Conservation (phyloP, 306 rosid species). For the peach (Prunus persica) region DNA sequence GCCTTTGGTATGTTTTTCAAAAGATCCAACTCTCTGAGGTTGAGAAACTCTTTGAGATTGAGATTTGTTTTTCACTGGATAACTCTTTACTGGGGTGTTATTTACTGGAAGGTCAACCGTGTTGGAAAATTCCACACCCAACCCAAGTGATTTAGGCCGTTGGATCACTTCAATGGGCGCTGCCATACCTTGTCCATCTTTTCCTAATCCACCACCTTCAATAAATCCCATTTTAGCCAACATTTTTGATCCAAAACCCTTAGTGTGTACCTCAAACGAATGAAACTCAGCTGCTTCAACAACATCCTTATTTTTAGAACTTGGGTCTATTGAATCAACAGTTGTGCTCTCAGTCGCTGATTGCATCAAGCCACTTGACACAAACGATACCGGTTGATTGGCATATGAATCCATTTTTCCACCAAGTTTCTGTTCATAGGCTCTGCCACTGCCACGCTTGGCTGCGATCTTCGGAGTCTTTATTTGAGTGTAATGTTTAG, state of each 20-base stretch:
- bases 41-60: slow-evolving; percentile 8
- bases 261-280: slow-evolving; percentile 84
- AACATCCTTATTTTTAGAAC: slow-evolving; percentile 23
- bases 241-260: slow-evolving; percentile 95
- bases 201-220: slow-evolving; percentile 86
- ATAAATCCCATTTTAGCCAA: slow-evolving; percentile 93
- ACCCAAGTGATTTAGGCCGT: slow-evolving; percentile 92
- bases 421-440: slow-evolving; percentile 46
- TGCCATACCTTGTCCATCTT: slow-evolving; percentile 77
- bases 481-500: slow-evolving; percentile 24
- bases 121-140: slow-evolving; percentile 70
- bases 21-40: slow-evolving; percentile 44
- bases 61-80: slow-evolving; percentile 27
- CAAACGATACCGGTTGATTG: slow-evolving; percentile 70
- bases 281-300: slow-evolving; percentile 40
- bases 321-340: slow-evolving; percentile 29
- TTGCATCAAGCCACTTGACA: slow-evolving; percentile 62
- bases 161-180: slow-evolving; percentile 71
- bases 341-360: slow-evolving; percentile 42
- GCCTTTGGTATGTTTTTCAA: slow-evolving; percentile 86
- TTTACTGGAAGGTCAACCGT: slow-evolving; percentile 18
- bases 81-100: slow-evolving; percentile 5
- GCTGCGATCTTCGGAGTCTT: slow-evolving; percentile 41
- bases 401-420: slow-evolving; percentile 53
- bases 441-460: slow-evolving; percentile 36